Evolutionary conservation across 352 stramenopile species (phyloP), one percentile per base, ranked within the genome.

Genomic region (Pythium periplocum): DNA sequence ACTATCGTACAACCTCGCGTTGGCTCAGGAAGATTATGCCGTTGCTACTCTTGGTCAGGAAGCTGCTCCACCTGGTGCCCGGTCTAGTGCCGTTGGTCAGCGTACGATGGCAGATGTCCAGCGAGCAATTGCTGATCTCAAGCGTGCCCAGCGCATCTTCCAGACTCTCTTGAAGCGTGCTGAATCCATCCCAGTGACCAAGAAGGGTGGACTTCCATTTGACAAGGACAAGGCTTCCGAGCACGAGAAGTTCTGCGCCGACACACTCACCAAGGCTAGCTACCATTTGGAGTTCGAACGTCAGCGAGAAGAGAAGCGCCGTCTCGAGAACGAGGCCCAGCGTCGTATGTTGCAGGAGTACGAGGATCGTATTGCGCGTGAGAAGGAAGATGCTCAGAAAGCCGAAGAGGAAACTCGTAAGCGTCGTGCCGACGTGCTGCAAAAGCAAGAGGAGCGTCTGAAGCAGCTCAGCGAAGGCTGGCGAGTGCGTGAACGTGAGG

Each of bases 281-380:
- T 90, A 88, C 57, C 85, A 95, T 64, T 81, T 95, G 71, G 85
- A 95, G 66, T 95, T 93, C 44, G 85, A 95, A 55, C 81, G 83
- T 10, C 85, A 95, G 57, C 86, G 86, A 31, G 85, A 95, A 38
- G 85, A 93, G 17, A 93, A 91, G 59, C 75, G 84, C 45, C 81
- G 74, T 30, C 50, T 90, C 36, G 83, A 95, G 64, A 89, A 87
- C 37, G 85, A 95, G 52, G 68, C 73, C 3, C 85, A 90, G 53
- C 80, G 85, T 33, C 87, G 88, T 59, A 72, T 91, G 67, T 58
- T 93, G 17, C 67, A 79, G 8, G 79, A 91, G 44, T 91, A 93
- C 62, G 84, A 95, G 52, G 83, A 93, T 39, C 75, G 78, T 30
- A 55, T 92, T 39, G 81, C 74, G 33, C 73, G 77, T 35, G 78